Base-by-base conservation (phyloP, 371 early-diverging fungal species). In the Zopfochytrium polystomum region DNA sequence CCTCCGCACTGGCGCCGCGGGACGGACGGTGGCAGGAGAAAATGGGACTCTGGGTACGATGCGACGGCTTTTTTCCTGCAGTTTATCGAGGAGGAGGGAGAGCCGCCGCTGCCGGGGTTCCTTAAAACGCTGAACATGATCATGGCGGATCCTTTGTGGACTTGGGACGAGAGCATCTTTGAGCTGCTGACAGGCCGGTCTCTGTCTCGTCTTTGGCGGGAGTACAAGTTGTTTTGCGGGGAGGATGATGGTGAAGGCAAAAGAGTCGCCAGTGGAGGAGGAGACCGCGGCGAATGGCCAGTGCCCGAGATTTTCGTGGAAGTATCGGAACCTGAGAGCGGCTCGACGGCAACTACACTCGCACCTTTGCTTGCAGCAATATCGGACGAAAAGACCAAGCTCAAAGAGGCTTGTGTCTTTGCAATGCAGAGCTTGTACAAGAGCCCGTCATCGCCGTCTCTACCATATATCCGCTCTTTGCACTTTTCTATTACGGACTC, bases 41-140 rank as follows among this genome's bases (percentile, higher is more conserved):
- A 34, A 29, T 68, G 69, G 69, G 65, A 62, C 33, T 56, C 35
- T 34, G 76, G 76, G 25, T 76, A 74, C 45, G 67, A 67, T n/a
- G 26, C 55, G n/a, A 71, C 72, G 3, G 76, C 69, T 23, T 76
- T 57, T 26, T 76, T 76, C 43, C 51, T 76, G 32, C 61, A 67
- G 0, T 74, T 55, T 62, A 47, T 67, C 52, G 71, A 74, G 44
- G 20, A 25, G 15, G 46, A 35, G n/a, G 25, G 11, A 38, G 51
- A 38, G 11, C 52, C 52, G 6, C 48, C 48, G 15, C 9, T 52
- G 9, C 55, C 44, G 13, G 62, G 62, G 20, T 67, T 67, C 32
- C 47, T 58, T 29, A 6, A 3, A 18, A 45, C 25, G 15, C 32
- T 66, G 29, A 61, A 52, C 45, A 11, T 13, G 11, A 18, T 26